Base-by-base conservation (phyloP, 129 eudicot genomes). In the Helianthus tuberosus region DNA sequence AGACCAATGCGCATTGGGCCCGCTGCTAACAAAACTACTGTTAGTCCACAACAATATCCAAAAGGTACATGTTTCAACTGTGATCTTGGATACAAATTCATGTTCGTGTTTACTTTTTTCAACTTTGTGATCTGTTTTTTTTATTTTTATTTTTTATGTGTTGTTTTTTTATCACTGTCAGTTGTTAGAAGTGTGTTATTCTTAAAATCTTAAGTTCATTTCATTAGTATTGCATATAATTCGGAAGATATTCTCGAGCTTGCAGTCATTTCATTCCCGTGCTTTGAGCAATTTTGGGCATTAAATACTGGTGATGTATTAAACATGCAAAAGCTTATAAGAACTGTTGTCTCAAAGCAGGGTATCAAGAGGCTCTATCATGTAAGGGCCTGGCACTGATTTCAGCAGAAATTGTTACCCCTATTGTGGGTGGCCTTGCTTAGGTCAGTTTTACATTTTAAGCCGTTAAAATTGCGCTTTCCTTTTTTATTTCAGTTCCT, bases 1-100 rank as follows among this genome's bases (percentile, higher is more conserved):
- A 91, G 99, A 74, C 89, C 97, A 53, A 91, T 95, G 96, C 91
- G 97, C n/a, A 83, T 91, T 80, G 99, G 97, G 35, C 91, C 88
- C 15, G 96, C 97, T 76, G 88, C 97, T 52, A 91, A 82, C 84
- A 95, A 93, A 86, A 89, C 88, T 69, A 80, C 64, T 78, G 66
- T 25, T 43, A 74, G 51, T 87, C 76, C 81, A 55, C 93, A 83
- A 86, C 89, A 82, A 77, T 86, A 80, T 76, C 71, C 75, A 11
- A 84, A 80, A 86, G 90, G 96, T 88, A 78, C 80, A 38, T 46
- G 13, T 68, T 59, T 47, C 6, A 35, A 10, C 41, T 71, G 48
- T 58, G 46, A 61, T 13, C 32, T 67, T 62, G 64, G 35, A 58
- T 62, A 58, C 49, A 8, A 17, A 43, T 68, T 27, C 16, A 11